Percentiles rank a stretch among this genome's conserved stretches.
These are phyloP conservation scores for Wickerhamiella azymoides DNA, from an alignment of 805 yeast genomes.

Conservation along the genomic window DNA sequence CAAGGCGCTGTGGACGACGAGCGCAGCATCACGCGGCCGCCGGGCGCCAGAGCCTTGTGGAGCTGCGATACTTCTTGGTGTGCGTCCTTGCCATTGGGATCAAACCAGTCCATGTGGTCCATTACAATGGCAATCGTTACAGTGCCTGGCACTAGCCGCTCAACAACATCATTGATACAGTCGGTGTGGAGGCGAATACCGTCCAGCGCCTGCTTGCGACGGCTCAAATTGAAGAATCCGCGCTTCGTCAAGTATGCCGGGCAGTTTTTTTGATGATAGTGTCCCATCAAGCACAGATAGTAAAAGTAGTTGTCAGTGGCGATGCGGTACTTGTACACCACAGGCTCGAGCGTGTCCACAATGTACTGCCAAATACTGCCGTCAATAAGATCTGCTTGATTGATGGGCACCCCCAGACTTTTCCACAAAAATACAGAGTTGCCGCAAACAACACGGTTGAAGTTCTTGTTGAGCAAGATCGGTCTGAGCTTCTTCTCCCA, in stretches of 20 bases:
- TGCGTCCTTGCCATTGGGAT: slow-evolving; percentile 50
- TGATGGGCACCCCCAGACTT: slow-evolving; percentile 78
- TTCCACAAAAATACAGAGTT: slow-evolving; percentile 80
- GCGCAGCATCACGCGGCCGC: slow-evolving; percentile 65
- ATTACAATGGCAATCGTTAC: slow-evolving; percentile 66
- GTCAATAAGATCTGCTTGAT: slow-evolving; percentile 73
- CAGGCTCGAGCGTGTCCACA: slow-evolving; percentile 65
- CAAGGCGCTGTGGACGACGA: slow-evolving; percentile 64
- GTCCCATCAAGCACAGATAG: slow-evolving; percentile 51
- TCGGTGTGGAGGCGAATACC: slow-evolving; percentile 70
- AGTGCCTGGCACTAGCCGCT: slow-evolving; percentile 45
- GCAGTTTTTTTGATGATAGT: slow-evolving; percentile 48
- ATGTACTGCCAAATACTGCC: slow-evolving; percentile 56
- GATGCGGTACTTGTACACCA: slow-evolving; percentile 47
- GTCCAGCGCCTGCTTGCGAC: slow-evolving; percentile 41
- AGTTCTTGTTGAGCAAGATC: slow-evolving; percentile 53
- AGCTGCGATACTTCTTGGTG: slow-evolving; percentile 52
- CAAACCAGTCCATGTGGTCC: slow-evolving; percentile 93
- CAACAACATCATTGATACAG: slow-evolving; percentile 59
- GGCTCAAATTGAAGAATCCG: slow-evolving; percentile 40
- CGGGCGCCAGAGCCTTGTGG: slow-evolving; percentile 43
- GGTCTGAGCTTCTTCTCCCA: slow-evolving; percentile 57
- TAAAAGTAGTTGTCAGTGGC: slow-evolving; percentile 68
- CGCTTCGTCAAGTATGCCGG: slow-evolving; percentile 58
- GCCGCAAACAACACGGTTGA: slow-evolving; percentile 55